Percentiles rank a stretch among this genome's conserved stretches.
phyloP scores from a whole-genome alignment of 2,329 filamentous ascomycete genomes.

The Thielaviopsis cerberus region DNA sequence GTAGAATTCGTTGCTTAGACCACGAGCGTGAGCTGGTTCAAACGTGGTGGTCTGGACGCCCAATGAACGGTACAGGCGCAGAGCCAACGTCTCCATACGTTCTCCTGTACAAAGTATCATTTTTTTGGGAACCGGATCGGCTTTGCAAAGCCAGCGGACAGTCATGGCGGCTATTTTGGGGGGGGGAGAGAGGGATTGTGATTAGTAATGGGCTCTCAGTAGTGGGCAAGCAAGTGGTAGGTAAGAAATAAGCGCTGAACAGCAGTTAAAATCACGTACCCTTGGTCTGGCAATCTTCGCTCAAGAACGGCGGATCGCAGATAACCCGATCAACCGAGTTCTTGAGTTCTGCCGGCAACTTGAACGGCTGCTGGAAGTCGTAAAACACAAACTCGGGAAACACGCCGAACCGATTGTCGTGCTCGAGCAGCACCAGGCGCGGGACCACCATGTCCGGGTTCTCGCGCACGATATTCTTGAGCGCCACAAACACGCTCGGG shows the following conservation, averaged over 20 bases:
- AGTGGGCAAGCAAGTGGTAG: too few relatives aligned
- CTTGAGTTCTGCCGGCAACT: constrained; percentile 45
- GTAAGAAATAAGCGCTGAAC: background rate
- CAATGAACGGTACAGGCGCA: constrained; percentile 46
- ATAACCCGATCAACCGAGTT: constrained; percentile 50
- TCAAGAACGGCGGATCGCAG: constrained; percentile 62
- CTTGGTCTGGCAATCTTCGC: constrained; percentile 65
- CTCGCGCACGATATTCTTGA: constrained; percentile 44
- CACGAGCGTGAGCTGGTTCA: constrained; percentile 49
- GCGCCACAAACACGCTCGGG: constrained; percentile 57
- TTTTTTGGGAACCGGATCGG: constrained; percentile 15
- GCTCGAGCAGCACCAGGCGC: constrained; percentile 49
- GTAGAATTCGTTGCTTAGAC: constrained; percentile 62
- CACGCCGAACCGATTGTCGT: constrained; percentile 53
- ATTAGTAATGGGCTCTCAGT: too few relatives aligned
- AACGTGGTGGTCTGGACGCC: constrained; percentile 48
- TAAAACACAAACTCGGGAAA: constrained; percentile 60
- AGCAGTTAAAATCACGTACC: constrained; percentile 25
- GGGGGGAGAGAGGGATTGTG: too few relatives aligned
- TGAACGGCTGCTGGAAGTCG: constrained; percentile 51
- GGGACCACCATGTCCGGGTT: constrained; percentile 22
- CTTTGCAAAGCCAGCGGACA: constrained; percentile 49
- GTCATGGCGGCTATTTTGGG: constrained; percentile 44
- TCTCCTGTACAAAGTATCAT: constrained; percentile 62
- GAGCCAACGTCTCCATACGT: constrained; percentile 47